Conservation (phyloP, 2,329 filamentous ascomycete species). For the Neonectria coccinea region DNA sequence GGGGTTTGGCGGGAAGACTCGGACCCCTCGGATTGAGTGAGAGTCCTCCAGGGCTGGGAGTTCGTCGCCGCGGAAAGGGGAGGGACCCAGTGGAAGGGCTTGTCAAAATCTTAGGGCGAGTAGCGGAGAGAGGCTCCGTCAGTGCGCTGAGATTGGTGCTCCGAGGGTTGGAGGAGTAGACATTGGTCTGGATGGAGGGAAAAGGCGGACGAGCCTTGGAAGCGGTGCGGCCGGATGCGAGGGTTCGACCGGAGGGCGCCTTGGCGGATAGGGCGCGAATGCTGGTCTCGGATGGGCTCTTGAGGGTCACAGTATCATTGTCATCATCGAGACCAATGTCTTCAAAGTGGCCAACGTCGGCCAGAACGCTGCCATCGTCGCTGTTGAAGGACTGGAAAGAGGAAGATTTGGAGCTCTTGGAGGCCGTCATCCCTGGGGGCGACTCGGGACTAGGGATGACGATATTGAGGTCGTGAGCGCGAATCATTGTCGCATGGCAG, state of each 20-base stretch:
- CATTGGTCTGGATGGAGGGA: conserved; percentile 59
- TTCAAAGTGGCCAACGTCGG: conserved; percentile 87
- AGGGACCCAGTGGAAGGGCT: conserved; percentile 54
- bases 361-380: conserved; percentile 76
- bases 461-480: conserved; percentile 47
- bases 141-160: conserved; percentile 60
- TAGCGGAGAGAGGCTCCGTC: conserved; percentile 50
- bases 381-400: conserved; percentile 85
- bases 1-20: conserved; percentile 53
- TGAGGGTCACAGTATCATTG: conserved; percentile 64
- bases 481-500: conserved; percentile 53
- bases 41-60: conserved; percentile 62
- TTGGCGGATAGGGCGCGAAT: conserved; percentile 49
- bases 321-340: conserved; percentile 87
- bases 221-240: conserved; percentile 47
- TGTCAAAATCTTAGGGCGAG: conserved; percentile 43
- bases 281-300: conserved; percentile 59
- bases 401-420: conserved; percentile 91
- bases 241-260: conserved; percentile 45
- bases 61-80: conserved; percentile 57
- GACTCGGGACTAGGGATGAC: conserved; percentile 51
- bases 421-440: conserved; percentile 75
- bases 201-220: conserved; percentile 57
- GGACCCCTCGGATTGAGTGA: conserved; percentile 60
- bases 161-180: conserved; percentile 62